phyloP scores from a whole-genome alignment of 164 flowering plant genomes.

The Nelumbo lutea region DNA sequence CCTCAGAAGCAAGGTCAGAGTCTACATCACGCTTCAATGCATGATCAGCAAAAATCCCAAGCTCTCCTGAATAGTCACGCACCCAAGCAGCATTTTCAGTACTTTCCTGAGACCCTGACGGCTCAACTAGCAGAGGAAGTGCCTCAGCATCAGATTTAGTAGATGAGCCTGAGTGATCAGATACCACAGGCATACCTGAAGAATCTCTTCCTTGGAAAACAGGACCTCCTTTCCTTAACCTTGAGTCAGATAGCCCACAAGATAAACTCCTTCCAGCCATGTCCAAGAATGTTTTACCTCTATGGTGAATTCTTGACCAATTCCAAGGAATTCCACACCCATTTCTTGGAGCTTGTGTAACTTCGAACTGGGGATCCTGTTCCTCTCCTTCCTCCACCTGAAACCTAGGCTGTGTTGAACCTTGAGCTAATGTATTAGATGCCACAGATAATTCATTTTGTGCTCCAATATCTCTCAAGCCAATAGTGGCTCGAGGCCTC shows the following conservation, averaged over 20 bases:
- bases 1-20: conserved; percentile 79
- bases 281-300: conserved; percentile 83
- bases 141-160: conserved; percentile 66
- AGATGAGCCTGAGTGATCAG: conserved; percentile 54
- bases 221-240: conserved; percentile 42
- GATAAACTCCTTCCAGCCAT: conserved; percentile 90
- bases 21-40: conserved; percentile 50
- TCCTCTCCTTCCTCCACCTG: conserved; percentile 37
- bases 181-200: conserved; percentile 37
- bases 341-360: conserved; percentile 57
- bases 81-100: conserved; percentile 64
- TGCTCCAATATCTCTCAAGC: conserved; percentile 42
- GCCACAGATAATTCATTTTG: conserved; percentile 74
- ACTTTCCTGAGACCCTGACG: conserved; percentile 63
- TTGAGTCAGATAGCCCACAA: conserved; percentile 54
- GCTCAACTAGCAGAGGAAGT: conserved; percentile 70
- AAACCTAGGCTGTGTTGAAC: conserved; percentile 32
- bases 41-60: conserved; percentile 75
- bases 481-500: conserved; percentile 35
- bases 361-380: conserved; percentile 38
- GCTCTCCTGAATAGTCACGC: conserved; percentile 84
- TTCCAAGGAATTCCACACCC: conserved; percentile 97
- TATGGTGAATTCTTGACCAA: conserved; percentile 94
- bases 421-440: conserved; percentile 66
- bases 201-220: conserved; percentile 33